Base-by-base conservation (phyloP, 2,329 filamentous ascomycete genomes). In the Apiospora arundinis region DNA sequence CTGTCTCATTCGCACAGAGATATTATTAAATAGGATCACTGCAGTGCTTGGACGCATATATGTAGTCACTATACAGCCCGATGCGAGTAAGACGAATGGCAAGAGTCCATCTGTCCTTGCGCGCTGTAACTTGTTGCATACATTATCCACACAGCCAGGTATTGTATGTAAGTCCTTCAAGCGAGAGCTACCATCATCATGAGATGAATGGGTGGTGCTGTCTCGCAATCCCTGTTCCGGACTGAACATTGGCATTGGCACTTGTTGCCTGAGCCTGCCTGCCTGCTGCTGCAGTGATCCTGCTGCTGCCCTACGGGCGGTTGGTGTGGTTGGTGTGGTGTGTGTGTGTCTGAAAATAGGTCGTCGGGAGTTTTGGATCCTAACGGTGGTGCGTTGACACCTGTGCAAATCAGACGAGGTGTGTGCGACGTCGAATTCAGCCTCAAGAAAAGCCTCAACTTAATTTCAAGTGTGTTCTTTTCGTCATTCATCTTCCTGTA, bases 221-320 rank as follows among this genome's bases (percentile, higher is more conserved):
- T 56, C 49, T 56, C 49, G 49, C 49, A 32, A 28, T 56, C 25
- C 25, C 49, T 56, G 49, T 56, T 56, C 18, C 49, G 49, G 23
- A 56, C 32, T 3, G 49, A 56, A 25, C 3, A 23, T n/a, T 49
- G 48, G 48, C 3, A 23, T n/a, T 49, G 48, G 48, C n/a, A 9
- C 9, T 9, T 49, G 46, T 49, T 32, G 6, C 32, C 32, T 32
- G 32, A 32, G 32, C 32, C 32, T 32, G 32, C 32, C 32, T 3
- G 32, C 32, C 32, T 32, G 32, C 32, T 32, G 32, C 32, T 32
- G 32, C 32, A 32, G 32, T 32, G 32, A 3, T 32, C 3, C 32
- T 32, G 32, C 11, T 45, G 42, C 42, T 45, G 42, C 42, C 42
- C 42, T 45, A 45, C 16, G 42, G 11, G 16, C 14, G 12, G 42